Conservation (phyloP, 140 eudicot genomes). For the Stevia rebaudiana region DNA sequence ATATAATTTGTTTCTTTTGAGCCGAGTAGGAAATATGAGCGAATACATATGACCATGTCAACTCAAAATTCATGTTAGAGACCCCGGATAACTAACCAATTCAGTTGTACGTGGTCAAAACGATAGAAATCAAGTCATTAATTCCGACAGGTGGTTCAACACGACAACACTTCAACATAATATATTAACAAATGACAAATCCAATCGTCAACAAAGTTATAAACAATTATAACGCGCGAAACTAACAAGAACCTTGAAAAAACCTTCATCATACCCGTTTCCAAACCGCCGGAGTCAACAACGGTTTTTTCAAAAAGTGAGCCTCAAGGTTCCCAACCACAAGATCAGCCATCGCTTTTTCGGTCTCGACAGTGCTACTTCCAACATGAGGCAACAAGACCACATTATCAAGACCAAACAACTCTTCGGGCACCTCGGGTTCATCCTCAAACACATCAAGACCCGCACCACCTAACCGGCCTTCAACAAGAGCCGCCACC, state of each 20-base stretch:
- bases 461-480: slow-evolving; percentile 68
- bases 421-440: slow-evolving; percentile 50
- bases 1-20: no score
- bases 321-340: slow-evolving; percentile 57
- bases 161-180: no score
- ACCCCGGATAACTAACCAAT: no score
- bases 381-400: slow-evolving; percentile 61
- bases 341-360: slow-evolving; percentile 69
- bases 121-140: no score
- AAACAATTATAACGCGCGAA: not conserved
- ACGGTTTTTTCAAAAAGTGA: slow-evolving; percentile 45
- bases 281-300: slow-evolving; percentile 51
- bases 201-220: not conserved
- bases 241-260: not conserved
- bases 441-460: slow-evolving; percentile 72
- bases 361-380: slow-evolving; percentile 55
- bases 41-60: no score
- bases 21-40: no score
- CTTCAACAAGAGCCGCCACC: slow-evolving; percentile 53
- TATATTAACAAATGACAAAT: not conserved
- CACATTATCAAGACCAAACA: slow-evolving; percentile 55
- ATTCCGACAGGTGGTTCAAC: no score
- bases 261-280: not conserved
- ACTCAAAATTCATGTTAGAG: no score
- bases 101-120: no score